Percentiles rank a stretch among this genome's conserved stretches.
phyloP scores from a whole-genome alignment of 768 basidiomycete species.

The Suillus decipiens region DNA sequence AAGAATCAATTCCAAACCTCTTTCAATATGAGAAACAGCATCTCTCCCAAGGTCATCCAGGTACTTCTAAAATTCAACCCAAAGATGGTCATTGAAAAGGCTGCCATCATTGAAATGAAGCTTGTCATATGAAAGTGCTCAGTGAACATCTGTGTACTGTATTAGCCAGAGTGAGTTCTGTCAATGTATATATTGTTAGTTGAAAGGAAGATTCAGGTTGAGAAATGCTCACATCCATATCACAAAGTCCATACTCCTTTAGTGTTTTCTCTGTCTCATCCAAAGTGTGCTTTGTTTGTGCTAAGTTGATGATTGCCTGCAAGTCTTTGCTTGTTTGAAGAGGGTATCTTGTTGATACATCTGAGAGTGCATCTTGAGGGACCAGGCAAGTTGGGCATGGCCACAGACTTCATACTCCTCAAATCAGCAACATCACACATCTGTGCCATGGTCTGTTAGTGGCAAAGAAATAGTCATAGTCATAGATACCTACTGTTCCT shows the following conservation, averaged over 20 bases:
- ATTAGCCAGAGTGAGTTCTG: background rate
- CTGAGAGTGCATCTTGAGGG: background rate
- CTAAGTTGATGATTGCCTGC: background rate
- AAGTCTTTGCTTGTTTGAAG: background rate
- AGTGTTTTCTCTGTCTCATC: background rate
- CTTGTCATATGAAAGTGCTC: background rate
- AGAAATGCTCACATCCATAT: background rate
- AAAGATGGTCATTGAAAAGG: conserved; percentile 1
- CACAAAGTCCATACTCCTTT: background rate
- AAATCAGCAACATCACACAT: background rate
- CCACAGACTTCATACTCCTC: background rate
- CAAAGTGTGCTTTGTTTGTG: background rate
- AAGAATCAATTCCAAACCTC: background rate
- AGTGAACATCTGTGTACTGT: background rate
- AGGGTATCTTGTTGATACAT: background rate
- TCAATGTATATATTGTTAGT: no score
- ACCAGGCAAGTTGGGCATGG: background rate
- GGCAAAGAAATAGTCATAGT: background rate
- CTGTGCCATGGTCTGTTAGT: background rate
- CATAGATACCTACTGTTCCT: background rate
- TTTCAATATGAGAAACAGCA: background rate
- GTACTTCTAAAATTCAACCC: background rate
- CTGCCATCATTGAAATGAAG: background rate
- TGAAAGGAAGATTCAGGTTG: background rate
- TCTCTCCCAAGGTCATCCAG: background rate